A percentile compares a stretch with the other conserved stretches of the same genome.
These are phyloP conservation scores for Euphorbia schlechtendalii DNA, from an alignment of 441 rosid species.

Conservation along the genomic window DNA sequence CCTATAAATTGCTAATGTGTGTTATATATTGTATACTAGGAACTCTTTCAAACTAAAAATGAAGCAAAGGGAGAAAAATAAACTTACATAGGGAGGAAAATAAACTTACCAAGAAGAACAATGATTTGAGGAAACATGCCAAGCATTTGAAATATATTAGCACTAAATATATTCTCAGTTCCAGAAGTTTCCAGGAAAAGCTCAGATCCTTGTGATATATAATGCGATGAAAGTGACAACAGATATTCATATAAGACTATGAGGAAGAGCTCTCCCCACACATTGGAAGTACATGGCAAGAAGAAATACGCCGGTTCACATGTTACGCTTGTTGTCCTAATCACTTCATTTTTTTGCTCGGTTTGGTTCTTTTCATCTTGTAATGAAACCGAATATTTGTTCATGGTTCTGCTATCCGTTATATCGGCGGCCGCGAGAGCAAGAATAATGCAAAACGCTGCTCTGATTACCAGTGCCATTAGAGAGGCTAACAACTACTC, in stretches of 20 bases:
- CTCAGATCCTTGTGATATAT: slow-evolving; percentile 32
- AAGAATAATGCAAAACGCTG: slow-evolving; percentile 15
- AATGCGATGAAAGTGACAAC: slow-evolving; percentile 26
- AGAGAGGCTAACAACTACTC: not conserved
- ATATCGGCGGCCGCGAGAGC: slow-evolving; percentile 14
- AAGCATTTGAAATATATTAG: slow-evolving; percentile 36
- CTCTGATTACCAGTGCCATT: slow-evolving; percentile 9
- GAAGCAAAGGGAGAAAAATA: no score
- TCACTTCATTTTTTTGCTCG: not conserved
- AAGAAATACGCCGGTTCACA: slow-evolving; percentile 40
- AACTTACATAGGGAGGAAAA: no score
- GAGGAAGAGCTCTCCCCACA: slow-evolving; percentile 48
- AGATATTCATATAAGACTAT: slow-evolving; percentile 37
- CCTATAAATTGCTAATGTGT: no score
- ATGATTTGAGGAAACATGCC: slow-evolving; percentile 35
- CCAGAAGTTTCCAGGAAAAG: slow-evolving; percentile 48
- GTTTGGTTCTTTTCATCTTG: slow-evolving; percentile 12
- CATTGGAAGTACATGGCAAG: slow-evolving; percentile 44
- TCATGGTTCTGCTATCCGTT: slow-evolving; percentile 18
- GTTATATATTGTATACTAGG: no score
- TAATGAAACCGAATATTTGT: slow-evolving; percentile 4
- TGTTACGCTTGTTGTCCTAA: slow-evolving; percentile 23
- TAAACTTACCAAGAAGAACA: slow-evolving; percentile 34
- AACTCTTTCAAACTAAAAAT: no score
- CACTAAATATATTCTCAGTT: slow-evolving; percentile 42